Percentiles rank a stretch among this genome's conserved stretches.
These are phyloP conservation scores for Rhynchospora tenuis DNA, from an alignment of 176 grass and related monocot genomes.

Conservation along the genomic window DNA sequence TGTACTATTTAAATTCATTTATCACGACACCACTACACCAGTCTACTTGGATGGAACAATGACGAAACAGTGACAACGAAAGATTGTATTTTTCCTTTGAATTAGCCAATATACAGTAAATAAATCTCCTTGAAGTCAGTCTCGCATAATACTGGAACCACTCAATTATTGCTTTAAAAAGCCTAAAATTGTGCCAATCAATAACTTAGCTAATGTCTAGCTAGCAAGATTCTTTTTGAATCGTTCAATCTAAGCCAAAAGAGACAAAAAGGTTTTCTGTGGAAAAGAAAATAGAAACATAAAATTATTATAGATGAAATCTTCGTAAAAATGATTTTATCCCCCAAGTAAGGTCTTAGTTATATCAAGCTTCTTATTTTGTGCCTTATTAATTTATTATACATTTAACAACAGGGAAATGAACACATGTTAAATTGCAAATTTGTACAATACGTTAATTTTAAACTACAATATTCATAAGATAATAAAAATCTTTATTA, in stretches of 20 bases:
- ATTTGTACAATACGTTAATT: no score
- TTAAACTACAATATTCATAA: no score
- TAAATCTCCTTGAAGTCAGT: not conserved
- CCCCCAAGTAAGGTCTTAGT: no score
- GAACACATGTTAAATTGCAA: no score
- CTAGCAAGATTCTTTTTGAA: not conserved
- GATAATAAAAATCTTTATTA: no score
- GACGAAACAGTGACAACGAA: not conserved
- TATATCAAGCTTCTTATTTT: no score
- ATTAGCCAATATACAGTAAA: not conserved
- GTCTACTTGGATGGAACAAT: not conserved
- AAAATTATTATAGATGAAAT: no score
- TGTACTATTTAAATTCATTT: not conserved
- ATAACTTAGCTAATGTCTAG: not conserved
- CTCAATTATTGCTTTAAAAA: not conserved
- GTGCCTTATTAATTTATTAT: no score
- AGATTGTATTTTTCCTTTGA: not conserved
- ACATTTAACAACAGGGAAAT: no score
- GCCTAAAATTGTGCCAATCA: not conserved
- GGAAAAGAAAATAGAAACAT: not conserved
- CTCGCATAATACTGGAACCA: not conserved
- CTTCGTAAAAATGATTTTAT: no score
- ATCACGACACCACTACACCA: not conserved
- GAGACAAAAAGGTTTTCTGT: not conserved
- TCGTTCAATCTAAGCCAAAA: not conserved